A percentile compares a stretch with the other conserved stretches of the same genome.
Conservation (phyloP, 495 filamentous ascomycete species). For the Podospora bellae-mahoneyi region DNA sequence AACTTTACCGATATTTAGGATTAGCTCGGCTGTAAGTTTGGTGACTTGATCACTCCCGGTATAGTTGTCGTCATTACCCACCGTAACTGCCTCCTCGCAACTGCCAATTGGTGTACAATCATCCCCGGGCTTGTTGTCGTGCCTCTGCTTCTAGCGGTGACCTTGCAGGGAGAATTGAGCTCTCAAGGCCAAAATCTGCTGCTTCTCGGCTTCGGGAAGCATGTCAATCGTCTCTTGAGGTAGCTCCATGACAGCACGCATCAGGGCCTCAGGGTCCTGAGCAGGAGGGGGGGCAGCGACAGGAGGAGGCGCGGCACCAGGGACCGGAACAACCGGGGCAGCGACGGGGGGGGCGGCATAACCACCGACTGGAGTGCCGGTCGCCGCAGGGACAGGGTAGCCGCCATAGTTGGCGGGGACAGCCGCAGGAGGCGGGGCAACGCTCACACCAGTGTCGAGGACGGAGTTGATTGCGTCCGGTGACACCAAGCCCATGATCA, state of each 20-base stretch:
- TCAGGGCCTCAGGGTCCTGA: slow-evolving; percentile 61
- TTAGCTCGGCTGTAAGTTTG: not conserved
- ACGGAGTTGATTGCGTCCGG: slow-evolving; percentile 49
- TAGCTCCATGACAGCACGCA: slow-evolving; percentile 73
- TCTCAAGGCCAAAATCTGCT: slow-evolving; percentile 69
- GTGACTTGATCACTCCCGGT: not conserved
- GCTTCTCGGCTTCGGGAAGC: slow-evolving; percentile 66
- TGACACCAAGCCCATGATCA: slow-evolving; percentile 90
- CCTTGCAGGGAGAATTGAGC: slow-evolving; percentile 16
- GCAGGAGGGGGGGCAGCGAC: slow-evolving; percentile 40
- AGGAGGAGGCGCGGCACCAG: slow-evolving; percentile 14
- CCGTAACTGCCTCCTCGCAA: not conserved
- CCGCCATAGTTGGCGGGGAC: slow-evolving; percentile 28
- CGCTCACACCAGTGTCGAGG: slow-evolving; percentile 35
- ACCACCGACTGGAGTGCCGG: slow-evolving; percentile 41
- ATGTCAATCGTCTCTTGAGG: slow-evolving; percentile 71
- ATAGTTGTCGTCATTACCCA: not conserved
- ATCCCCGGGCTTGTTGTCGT: not conserved
- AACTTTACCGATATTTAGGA: not conserved
- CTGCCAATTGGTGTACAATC: not conserved
- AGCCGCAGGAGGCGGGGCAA: slow-evolving; percentile 25
- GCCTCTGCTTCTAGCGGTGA: not conserved
- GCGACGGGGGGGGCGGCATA: slow-evolving; percentile 41
- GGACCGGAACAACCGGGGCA: slow-evolving; percentile 30
- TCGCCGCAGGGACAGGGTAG: slow-evolving; percentile 61